Percentiles rank a stretch among this genome's conserved stretches.
These are phyloP conservation scores for Neofusicoccum laricinum DNA, from an alignment of 2,329 filamentous ascomycete genomes.

Conservation along the genomic window DNA sequence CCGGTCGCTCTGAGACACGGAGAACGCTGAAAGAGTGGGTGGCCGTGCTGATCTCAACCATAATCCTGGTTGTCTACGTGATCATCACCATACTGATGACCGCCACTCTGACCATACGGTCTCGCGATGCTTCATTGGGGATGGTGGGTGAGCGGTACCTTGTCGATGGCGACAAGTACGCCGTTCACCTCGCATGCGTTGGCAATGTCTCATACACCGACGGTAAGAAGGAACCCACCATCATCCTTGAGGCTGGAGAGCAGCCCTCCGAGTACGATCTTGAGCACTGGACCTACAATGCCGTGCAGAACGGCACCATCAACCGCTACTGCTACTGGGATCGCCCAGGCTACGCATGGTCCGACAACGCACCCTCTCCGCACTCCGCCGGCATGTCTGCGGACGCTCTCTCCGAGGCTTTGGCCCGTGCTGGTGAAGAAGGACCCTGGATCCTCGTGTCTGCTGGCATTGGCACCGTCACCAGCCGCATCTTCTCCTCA, in stretches of 20 bases:
- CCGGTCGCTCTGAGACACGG: slow-evolving; percentile 81
- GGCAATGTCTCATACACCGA: slow-evolving; percentile 63
- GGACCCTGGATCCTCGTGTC: slow-evolving; percentile 88
- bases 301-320: slow-evolving; percentile 77
- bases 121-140: slow-evolving; percentile 71
- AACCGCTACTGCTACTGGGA: slow-evolving; percentile 92
- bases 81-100: slow-evolving; percentile 72
- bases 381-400: slow-evolving; percentile 91
- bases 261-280: slow-evolving; percentile 74
- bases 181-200: slow-evolving; percentile 79
- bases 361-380: slow-evolving; percentile 88
- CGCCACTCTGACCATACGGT: slow-evolving; percentile 73
- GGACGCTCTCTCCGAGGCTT: slow-evolving; percentile 81
- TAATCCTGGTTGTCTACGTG: slow-evolving; percentile 67
- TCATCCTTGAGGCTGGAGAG: slow-evolving; percentile 83
- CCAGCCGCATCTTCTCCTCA: slow-evolving; percentile 86
- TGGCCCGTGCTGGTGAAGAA: slow-evolving; percentile 74
- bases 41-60: slow-evolving; percentile 71
- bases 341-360: slow-evolving; percentile 83
- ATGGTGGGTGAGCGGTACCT: slow-evolving; percentile 72
- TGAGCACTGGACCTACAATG: slow-evolving; percentile 73
- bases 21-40: slow-evolving; percentile 81
- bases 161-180: slow-evolving; percentile 82
- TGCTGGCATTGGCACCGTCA: slow-evolving; percentile 82
- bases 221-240: slow-evolving; percentile 65